These are phyloP conservation scores for Phytophthora sp. DNA, from an alignment of 352 stramenopile species.

Conservation along the genomic window DNA sequence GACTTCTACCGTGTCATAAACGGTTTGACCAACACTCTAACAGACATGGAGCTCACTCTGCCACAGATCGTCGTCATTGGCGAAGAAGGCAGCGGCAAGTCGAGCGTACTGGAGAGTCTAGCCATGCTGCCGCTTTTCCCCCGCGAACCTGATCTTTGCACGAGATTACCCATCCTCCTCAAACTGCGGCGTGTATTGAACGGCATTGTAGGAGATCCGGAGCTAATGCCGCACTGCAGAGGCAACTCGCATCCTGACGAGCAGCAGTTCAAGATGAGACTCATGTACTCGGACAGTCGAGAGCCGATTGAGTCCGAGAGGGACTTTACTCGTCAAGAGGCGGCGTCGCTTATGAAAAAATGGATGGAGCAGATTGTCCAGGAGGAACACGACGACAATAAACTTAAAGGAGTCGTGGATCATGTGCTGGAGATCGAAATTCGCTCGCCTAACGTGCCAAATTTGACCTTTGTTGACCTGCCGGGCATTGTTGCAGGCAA, in stretches of 20 bases:
- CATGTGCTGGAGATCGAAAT: constrained; percentile 53
- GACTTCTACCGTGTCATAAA: constrained; percentile 42
- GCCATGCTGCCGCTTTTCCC: constrained; percentile 57
- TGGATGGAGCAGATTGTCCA: constrained; percentile 50
- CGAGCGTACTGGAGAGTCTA: constrained; percentile 50
- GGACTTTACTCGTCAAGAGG: constrained; percentile 26
- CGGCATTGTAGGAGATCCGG: constrained; percentile 16
- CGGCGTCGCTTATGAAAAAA: constrained; percentile 31
- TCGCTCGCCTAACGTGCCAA: constrained; percentile 41
- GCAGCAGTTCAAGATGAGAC: constrained; percentile 36
- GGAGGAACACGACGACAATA: constrained; percentile 17
- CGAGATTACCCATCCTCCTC: constrained; percentile 50
- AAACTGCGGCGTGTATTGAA: constrained; percentile 34
- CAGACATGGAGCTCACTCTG: constrained; percentile 26
- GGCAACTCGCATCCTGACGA: background rate
- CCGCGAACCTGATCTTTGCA: constrained; percentile 43
- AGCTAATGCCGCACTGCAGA: constrained; percentile 32
- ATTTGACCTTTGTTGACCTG: constrained; percentile 50
- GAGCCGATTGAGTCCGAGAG: constrained; percentile 25
- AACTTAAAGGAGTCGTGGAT: constrained; percentile 35
- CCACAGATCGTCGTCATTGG: constrained; percentile 56
- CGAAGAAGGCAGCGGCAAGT: constrained; percentile 58
- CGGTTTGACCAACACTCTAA: constrained; percentile 17
- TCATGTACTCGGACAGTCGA: constrained; percentile 40
- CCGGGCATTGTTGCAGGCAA: constrained; percentile 47